Evolutionary conservation across 2,329 filamentous ascomycete genomes (phyloP).

Genomic region (Aureobasidium sp.): DNA sequence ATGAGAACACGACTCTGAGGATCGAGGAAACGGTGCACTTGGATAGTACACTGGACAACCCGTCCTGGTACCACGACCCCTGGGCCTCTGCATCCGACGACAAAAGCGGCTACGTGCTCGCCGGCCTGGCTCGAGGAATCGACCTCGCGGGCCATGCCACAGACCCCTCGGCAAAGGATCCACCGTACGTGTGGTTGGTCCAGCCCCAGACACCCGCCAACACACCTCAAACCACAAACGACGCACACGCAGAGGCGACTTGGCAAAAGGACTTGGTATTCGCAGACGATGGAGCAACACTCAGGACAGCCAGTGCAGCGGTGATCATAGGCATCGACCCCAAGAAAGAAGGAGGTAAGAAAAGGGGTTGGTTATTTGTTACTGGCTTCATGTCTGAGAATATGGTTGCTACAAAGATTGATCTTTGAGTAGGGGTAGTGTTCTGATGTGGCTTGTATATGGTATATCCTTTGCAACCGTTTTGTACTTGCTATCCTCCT

Average conservation of each 20-base stretch:
- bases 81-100: constrained; percentile 38
- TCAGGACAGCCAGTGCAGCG: constrained; percentile 44
- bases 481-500: no score
- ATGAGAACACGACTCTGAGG: constrained; percentile 25
- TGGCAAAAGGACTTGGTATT: constrained; percentile 46
- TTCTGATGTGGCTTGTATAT: no score
- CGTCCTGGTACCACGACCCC: constrained; percentile 48
- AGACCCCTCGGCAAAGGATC: constrained; percentile 30
- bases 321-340: constrained; percentile 47
- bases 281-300: constrained; percentile 45
- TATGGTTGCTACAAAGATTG: constrained; percentile 45
- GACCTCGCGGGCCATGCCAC: constrained; percentile 34
- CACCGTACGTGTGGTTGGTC: constrained; percentile 40
- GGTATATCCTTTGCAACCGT: no score
- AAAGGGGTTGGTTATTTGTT: constrained; percentile 49
- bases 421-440: constrained; percentile 31
- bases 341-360: constrained; percentile 32
- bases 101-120: constrained; percentile 45
- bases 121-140: constrained; percentile 37
- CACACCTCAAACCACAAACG: neutral
- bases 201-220: neutral
- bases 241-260: neutral
- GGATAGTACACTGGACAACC: constrained; percentile 47
- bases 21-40: constrained; percentile 37
- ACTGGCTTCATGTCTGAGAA: constrained; percentile 46